Evolutionary conservation across 108 stramenopile genomes (phyloP), one percentile per base, ranked within the genome.

Genomic region (Fistulifera solaris): DNA sequence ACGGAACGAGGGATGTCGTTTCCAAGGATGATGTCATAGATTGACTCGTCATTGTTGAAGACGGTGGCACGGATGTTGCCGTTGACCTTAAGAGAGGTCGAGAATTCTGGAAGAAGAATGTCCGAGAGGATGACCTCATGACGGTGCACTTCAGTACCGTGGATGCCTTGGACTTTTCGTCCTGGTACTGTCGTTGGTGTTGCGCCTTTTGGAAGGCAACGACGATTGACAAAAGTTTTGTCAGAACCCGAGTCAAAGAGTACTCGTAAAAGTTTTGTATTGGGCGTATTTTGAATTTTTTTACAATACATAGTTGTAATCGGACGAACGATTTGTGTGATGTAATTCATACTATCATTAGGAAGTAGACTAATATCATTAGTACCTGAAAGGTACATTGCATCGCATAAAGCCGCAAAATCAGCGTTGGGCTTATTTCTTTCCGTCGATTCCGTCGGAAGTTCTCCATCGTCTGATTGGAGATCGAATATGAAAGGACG

Each of bases 81-180:
- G 25, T 18, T 51, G 61, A 26, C 62, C 53, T 23, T 38, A 27
- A 3, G 38, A n/a, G 18, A 48, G 47, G 17, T 42, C 51, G 31
- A 48, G 44, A 71, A 66, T 35, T 71, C 65, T 27, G 70, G 70
- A 1, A 71, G 21, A 15, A 14, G 16, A 5, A 71, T 43, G 0
- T 59, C n/a, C 5, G 17, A 68, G 58, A 54, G 38, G 65, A 39
- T 64, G 56, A 19, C 25, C 42, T 14, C 54, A 8, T 35, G 31
- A 35, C 31, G 31, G 8, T 35, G 31, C 31, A 35, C 31, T 35
- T 35, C 31, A 35, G 31, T 35, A 35, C 31, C 31, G 31, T 35
- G 31, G 8, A 35, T 35, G 31, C 31, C 31, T 35, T 35, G 31
- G 31, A 35, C 31, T 35, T 35, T 35, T 35, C 31, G 31, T 35